phyloP scores from a whole-genome alignment of 495 filamentous ascomycete species.

The Pseudomonodictys pantanalensis region DNA sequence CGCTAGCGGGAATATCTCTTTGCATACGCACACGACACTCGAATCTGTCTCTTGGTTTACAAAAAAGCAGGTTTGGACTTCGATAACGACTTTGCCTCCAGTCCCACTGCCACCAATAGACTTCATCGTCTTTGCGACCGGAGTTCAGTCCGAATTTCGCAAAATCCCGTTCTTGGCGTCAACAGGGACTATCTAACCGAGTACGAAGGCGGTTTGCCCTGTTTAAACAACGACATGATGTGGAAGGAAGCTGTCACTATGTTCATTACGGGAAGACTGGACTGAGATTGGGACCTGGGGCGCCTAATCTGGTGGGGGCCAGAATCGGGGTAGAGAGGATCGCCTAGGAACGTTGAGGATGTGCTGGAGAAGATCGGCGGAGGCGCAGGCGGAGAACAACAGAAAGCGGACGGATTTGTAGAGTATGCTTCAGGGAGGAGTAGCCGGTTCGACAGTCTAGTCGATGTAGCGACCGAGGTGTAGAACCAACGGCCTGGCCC shows the following conservation, averaged over 20 bases:
- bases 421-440: slow-evolving; percentile 11
- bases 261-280: slow-evolving; percentile 58
- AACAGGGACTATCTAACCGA: slow-evolving; percentile 52
- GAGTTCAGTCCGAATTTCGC: slow-evolving; percentile 50
- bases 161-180: slow-evolving; percentile 51
- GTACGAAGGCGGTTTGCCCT: slow-evolving; percentile 54
- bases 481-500: too few species aligned
- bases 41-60: slow-evolving; percentile 39
- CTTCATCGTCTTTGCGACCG: slow-evolving; percentile 65
- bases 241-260: slow-evolving; percentile 60
- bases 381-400: neutral
- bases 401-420: neutral
- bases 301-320: slow-evolving; percentile 62
- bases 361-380: slow-evolving; percentile 3
- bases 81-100: slow-evolving; percentile 48
- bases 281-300: slow-evolving; percentile 58
- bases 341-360: slow-evolving; percentile 45
- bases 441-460: slow-evolving; percentile 19
- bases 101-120: slow-evolving; percentile 55
- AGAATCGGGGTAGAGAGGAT: slow-evolving; percentile 61
- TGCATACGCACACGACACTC: slow-evolving; percentile 53
- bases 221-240: slow-evolving; percentile 61
- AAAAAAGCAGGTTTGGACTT: slow-evolving; percentile 48
- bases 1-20: slow-evolving; percentile 44
- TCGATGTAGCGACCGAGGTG: neutral